phyloP scores from a whole-genome alignment of 2,329 filamentous ascomycete genomes.

The Apiospora sp. region DNA sequence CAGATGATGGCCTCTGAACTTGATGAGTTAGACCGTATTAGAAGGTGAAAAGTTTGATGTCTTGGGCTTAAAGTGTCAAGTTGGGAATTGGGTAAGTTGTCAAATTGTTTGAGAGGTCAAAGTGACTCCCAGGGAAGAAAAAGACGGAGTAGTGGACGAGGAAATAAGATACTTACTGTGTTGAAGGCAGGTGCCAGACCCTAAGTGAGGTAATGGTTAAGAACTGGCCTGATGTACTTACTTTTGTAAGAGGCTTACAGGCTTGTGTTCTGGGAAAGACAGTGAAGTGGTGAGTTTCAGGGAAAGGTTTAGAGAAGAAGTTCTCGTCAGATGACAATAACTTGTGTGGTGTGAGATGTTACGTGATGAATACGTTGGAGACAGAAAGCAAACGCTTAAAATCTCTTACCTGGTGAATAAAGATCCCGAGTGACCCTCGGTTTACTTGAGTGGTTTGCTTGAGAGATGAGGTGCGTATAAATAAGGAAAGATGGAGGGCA shows the following conservation, averaged over 20 bases:
- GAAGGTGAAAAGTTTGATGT: neutral
- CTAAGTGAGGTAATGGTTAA: neutral
- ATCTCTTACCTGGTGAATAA: neutral
- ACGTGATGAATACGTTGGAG: neutral
- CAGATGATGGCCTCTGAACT: neutral
- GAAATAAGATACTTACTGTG: neutral
- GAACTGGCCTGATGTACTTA: neutral
- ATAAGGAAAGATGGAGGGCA: neutral
- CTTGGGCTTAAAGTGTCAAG: no score
- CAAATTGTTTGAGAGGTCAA: neutral
- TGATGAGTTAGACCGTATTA: neutral
- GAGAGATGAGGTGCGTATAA: neutral
- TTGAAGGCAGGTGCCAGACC: neutral
- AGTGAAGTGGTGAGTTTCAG: neutral
- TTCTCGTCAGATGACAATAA: neutral
- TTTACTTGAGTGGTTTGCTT: neutral
- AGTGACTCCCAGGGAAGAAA: neutral
- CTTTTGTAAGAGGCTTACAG: no score
- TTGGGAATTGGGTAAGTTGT: neutral
- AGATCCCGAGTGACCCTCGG: neutral
- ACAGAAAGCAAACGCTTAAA: neutral
- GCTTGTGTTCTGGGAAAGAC: neutral
- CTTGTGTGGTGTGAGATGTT: neutral
- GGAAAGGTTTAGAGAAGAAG: neutral
- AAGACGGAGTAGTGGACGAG: neutral